Evolutionary conservation across 2,329 filamentous ascomycete species (phyloP).

Genomic region (Setomelanomma holmii): DNA sequence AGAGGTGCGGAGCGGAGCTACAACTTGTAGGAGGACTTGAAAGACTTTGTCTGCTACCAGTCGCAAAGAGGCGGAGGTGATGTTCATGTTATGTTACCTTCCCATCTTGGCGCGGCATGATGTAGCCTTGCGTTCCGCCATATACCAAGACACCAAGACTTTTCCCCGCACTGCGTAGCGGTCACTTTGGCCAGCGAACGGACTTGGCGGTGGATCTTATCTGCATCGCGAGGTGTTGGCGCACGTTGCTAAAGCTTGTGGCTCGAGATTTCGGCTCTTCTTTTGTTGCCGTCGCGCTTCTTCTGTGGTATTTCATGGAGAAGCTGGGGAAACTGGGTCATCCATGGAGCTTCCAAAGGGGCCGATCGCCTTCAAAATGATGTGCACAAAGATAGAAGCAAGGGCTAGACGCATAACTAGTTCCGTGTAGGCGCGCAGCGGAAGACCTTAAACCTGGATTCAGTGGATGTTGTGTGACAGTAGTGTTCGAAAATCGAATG

Average conservation of each 20-base stretch:
- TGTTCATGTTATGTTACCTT: constrained; percentile 2
- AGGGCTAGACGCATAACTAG: constrained; percentile 1
- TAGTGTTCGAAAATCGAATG: background rate
- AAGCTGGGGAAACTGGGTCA: background rate
- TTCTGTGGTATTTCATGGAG: background rate
- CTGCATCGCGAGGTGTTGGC: constrained; percentile 2
- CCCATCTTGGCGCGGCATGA: constrained; percentile 20
- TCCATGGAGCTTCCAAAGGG: background rate
- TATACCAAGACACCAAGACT: constrained; percentile 18
- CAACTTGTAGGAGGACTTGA: background rate
- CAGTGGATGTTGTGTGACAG: background rate
- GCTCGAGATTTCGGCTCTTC: constrained; percentile 1
- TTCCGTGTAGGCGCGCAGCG: background rate
- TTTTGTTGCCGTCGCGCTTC: constrained; percentile 2
- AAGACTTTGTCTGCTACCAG: background rate
- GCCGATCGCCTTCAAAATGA: background rate
- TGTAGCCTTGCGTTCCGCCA: constrained; percentile 1
- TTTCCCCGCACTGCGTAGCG: constrained; percentile 32
- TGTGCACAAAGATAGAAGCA: background rate
- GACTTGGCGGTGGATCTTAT: constrained; percentile 19
- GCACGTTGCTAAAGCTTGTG: background rate
- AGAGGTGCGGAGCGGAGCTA: background rate
- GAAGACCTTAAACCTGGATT: background rate
- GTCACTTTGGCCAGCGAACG: constrained; percentile 1
- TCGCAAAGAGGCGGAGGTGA: background rate